Percentiles rank a stretch among this genome's conserved stretches.
Evolutionary conservation across 2,329 filamentous ascomycete genomes (phyloP).

Genomic region (Colletotrichum caudatum): DNA sequence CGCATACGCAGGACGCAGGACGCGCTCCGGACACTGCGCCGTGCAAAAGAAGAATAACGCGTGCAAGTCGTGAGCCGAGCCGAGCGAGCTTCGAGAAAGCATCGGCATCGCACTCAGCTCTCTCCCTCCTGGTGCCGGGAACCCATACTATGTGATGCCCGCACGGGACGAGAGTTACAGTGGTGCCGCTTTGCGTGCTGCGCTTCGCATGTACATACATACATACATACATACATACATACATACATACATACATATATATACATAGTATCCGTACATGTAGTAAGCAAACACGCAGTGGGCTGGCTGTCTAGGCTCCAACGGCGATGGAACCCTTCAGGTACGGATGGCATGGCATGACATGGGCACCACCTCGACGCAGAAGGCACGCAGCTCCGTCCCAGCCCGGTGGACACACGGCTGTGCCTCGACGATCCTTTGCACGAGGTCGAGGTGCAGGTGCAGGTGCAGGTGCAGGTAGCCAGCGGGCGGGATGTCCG

Average conservation of each 20-base stretch:
- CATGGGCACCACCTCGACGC: not conserved
- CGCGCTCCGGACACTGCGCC: not conserved
- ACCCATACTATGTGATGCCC: not conserved
- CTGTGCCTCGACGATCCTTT: not conserved
- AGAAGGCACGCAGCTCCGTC: not conserved
- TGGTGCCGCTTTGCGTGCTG: not conserved
- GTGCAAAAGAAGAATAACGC: not conserved
- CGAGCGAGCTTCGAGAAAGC: not conserved
- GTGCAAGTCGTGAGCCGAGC: not conserved
- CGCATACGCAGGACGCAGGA: not conserved
- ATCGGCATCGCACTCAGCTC: not conserved
- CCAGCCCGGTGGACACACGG: not conserved
- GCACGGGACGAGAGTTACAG: not conserved
- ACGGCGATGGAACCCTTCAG: not conserved
- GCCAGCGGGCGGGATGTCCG: constrained; percentile 14
- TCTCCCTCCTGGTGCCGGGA: no score
- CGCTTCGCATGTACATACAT: not conserved
- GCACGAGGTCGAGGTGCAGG: not conserved
- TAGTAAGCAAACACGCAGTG: not conserved
- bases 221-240: no score
- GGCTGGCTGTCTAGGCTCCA: not conserved
- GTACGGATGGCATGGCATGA: not conserved
- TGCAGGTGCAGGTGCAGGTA: not conserved
- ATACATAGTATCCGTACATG: no score
- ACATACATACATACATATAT: no score